Conservation (phyloP, 331 rosid species). For the Malus hybrid region DNA sequence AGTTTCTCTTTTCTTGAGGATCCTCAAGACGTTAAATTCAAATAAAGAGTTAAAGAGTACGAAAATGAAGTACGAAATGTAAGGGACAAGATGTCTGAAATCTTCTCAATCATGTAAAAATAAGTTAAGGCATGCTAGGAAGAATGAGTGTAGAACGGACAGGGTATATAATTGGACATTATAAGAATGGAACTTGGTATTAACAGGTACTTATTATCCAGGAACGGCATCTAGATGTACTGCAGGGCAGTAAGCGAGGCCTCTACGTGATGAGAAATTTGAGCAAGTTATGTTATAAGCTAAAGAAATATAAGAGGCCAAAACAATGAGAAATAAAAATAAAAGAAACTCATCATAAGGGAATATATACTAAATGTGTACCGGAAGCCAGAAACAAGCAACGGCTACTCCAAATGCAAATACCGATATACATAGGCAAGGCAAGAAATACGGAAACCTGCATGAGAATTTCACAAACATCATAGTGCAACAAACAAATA, state of each 20-base stretch:
- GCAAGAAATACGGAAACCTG: conserved; percentile 88
- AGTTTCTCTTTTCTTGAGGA: neutral
- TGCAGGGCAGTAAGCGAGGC: neutral
- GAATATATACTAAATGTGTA: conserved; percentile 16
- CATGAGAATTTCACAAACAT: conserved; percentile 11
- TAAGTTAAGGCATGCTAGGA: neutral
- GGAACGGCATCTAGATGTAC: neutral
- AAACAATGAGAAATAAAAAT: neutral
- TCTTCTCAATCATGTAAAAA: neutral
- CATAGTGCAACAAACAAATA: neutral
- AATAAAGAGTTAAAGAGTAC: neutral
- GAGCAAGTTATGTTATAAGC: neutral
- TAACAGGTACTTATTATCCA: neutral
- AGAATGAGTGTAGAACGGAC: neutral
- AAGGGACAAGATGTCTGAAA: neutral
- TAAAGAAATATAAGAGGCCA: neutral
- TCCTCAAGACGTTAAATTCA: neutral
- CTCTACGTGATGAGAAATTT: neutral
- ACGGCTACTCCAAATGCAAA: conserved; percentile 33
- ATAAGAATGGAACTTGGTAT: neutral
- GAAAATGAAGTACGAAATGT: neutral
- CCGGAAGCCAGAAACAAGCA: conserved; percentile 70
- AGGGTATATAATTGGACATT: neutral
- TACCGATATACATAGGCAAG: conserved; percentile 56
- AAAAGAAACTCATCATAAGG: neutral